Evolutionary conservation across 2,329 filamentous ascomycete genomes (phyloP), one percentile per base, ranked within the genome.

Genomic region (Elsinoe fawcettii): DNA sequence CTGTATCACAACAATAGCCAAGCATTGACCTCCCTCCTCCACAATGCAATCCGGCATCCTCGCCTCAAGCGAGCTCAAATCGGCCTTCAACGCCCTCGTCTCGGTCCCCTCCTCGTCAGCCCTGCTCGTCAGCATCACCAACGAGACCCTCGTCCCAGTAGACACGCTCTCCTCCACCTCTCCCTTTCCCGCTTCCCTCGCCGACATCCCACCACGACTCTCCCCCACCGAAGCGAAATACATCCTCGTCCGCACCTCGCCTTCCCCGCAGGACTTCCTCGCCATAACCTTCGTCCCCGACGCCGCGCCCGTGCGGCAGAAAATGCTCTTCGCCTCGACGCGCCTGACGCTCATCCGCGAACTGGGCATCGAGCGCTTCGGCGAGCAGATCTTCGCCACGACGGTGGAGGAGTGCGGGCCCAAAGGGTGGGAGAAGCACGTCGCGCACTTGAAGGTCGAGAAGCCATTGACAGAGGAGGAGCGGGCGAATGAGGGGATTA

Each of bases 241-340:
- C 74, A 78, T 88, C 64, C 80, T 93, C 65, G 81, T 93, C 41
- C 85, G 87, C 51, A 77, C 82, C 54, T 69, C 71, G 36, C 57
- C 59, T 34, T 63, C 64, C 5, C 43, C 59, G 43, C 54, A 67
- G 41, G 64, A 69, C 57, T 83, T 90, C 62, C 73, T 87, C 23
- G 86, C 85, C 46, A 75, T 91, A 34, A 90, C 87, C 34, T 93
- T 90, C 70, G 83, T 93, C 5, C 89, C 88, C 23, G 87, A 92
- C 70, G 69, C 81, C 1, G 88, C 88, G 37, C 86, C 85, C 25
- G 88, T 93, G 58, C 84, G 88, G 37, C 86, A 90, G 69, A 93
- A 93, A 77, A 93, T 89, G 85, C 80, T 93, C 20, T 91, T 92
- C 70, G 88, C 88, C 5, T 82, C 84, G 22, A 91, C 88, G 25